Conservation (phyloP, 2,329 filamentous ascomycete species). For the Paradendryphiella salina region DNA sequence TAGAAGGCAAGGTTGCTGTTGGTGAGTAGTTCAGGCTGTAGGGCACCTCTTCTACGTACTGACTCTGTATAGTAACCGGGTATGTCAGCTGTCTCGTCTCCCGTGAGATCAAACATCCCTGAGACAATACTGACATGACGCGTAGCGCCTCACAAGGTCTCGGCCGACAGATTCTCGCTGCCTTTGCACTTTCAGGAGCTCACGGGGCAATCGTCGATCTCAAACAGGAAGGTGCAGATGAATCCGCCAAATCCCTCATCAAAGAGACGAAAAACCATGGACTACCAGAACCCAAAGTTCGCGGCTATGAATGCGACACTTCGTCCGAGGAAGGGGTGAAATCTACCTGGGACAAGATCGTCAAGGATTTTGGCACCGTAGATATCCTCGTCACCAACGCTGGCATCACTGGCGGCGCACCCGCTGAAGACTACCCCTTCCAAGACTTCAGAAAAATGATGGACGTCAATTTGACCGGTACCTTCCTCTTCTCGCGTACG, state of each 20-base stretch:
- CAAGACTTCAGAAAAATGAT: constrained; percentile 78
- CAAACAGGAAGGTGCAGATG: constrained; percentile 24
- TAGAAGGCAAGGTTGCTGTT: constrained; percentile 23
- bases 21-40: constrained; percentile 4
- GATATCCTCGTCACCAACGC: constrained; percentile 49
- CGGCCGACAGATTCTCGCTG: constrained; percentile 38
- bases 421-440: constrained; percentile 74
- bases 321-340: constrained; percentile 45
- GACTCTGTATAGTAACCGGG: constrained; percentile 2
- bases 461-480: constrained; percentile 80
- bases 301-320: constrained; percentile 48
- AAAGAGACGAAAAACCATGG: constrained; percentile 12
- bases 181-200: constrained; percentile 36
- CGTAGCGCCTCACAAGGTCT: constrained; percentile 35
- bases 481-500: constrained; percentile 72
- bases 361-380: constrained; percentile 42
- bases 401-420: constrained; percentile 51
- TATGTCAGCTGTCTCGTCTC: neutral
- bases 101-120: neutral
- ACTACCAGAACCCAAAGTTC: constrained; percentile 33
- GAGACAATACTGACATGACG: neutral
- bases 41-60: neutral
- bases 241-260: constrained; percentile 10
- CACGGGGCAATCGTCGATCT: constrained; percentile 43
- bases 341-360: constrained; percentile 40